Base-by-base conservation (phyloP, 495 filamentous ascomycete genomes). In the Aspergillus olivimuriae region DNA sequence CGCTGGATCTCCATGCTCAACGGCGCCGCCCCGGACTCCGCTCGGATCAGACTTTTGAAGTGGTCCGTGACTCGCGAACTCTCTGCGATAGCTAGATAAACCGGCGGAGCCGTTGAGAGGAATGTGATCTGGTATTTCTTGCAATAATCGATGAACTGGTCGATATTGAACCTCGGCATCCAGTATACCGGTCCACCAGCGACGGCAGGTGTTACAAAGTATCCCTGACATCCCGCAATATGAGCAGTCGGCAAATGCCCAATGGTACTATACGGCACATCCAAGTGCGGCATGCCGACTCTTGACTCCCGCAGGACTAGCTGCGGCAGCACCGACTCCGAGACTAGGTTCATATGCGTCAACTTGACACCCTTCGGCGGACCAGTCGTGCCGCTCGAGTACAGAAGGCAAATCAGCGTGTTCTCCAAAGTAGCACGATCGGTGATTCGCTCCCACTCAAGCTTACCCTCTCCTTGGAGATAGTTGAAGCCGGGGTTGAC, bases 321-420 rank as follows among this genome's bases (percentile, higher is more conserved):
- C 12, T 64, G 70, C 2, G 73, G 50, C 58, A 68, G 65, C 38
- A 77, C 47, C 2, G 73, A 52, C 55, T 91, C 86, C 33, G 83
- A 56, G 3, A 86, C 73, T 37, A 92, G 74, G 55, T 92, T 92
- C 40, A 55, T 51, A 58, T 94, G 87, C 23, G 73, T 80, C 6
- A 92, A 62, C 75, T 82, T 82, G 19, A 91, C 88, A 4, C 88
- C 88, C 60, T 94, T 92, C 4, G 87, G 87, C 40, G 83, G 58
- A 2, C 88, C 88, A 0, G 87, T 91, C 0, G 87, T 92, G 14
- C 87, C 87, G 32, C 44, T 47, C 11, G 49, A 52, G 24, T 47
- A 52, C 2, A 52, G 44, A 6, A 52, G 34, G 24, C 44, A 47
- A 12, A 52, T 47, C 15, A 46, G 37, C 1, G 21, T 47, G 8